These are phyloP conservation scores for Crithidia sp. DNA, from an alignment of 208 protist species.

Conservation along the genomic window DNA sequence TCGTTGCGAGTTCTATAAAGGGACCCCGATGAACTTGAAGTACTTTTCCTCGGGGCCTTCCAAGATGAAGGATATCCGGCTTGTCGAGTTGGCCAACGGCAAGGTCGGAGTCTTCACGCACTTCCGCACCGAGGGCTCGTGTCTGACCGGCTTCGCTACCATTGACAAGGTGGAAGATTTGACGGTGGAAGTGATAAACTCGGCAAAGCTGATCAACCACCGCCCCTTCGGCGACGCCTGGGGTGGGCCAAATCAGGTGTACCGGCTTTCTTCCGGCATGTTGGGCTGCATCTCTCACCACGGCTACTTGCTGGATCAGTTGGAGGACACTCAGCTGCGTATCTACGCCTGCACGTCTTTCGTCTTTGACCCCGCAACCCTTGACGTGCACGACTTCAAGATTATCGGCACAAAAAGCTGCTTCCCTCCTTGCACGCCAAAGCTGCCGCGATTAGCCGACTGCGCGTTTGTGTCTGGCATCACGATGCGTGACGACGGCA, in stretches of 20 bases:
- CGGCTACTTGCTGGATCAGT: constrained; percentile 47
- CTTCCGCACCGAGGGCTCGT: constrained; percentile 51
- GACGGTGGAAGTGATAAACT: constrained; percentile 54
- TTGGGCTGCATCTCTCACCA: constrained; percentile 59
- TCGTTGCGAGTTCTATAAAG: constrained; percentile 65
- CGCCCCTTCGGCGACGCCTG: constrained; percentile 55
- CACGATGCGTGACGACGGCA: constrained; percentile 46
- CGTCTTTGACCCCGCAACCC: constrained; percentile 47
- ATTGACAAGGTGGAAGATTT: constrained; percentile 59
- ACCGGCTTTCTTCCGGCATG: constrained; percentile 47
- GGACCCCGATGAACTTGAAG: constrained; percentile 39
- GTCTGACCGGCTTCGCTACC: constrained; percentile 58
- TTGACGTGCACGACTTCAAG: constrained; percentile 54
- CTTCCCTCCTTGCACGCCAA: constrained; percentile 39
- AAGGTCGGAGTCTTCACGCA: constrained; percentile 68
- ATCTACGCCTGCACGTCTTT: constrained; percentile 60
- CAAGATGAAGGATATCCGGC: constrained; percentile 65
- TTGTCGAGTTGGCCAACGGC: constrained; percentile 52
- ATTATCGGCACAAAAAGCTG: constrained; percentile 51
- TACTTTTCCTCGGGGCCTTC: constrained; percentile 58
- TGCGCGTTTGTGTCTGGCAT: constrained; percentile 62
- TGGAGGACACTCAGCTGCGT: constrained; percentile 42
- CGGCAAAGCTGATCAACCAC: constrained; percentile 59
- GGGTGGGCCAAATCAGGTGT: constrained; percentile 58
- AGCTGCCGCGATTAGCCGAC: constrained; percentile 37